phyloP scores from a whole-genome alignment of 352 stramenopile genomes.

The Plasmopara muralis region DNA sequence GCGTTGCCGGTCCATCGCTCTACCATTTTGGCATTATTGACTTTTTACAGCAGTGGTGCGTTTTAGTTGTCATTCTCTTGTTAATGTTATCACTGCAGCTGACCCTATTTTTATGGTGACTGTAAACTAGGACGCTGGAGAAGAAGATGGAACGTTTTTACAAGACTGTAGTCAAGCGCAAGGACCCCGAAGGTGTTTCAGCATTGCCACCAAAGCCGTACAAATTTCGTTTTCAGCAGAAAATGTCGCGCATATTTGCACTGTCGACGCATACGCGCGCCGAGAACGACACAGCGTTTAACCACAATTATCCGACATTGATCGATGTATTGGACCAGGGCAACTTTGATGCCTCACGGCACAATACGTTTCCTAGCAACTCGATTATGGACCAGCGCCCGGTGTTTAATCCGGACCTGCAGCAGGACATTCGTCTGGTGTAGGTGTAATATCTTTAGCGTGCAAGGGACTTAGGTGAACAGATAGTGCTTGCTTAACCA shows the following conservation, averaged over 20 bases:
- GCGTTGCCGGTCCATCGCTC: conserved; percentile 77
- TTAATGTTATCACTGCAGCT: not conserved
- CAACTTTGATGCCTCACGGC: conserved; percentile 53
- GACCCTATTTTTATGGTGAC: not conserved
- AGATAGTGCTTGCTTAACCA: not conserved
- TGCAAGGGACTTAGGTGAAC: not conserved
- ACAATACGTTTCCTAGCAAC: conserved; percentile 44
- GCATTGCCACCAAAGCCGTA: conserved; percentile 86
- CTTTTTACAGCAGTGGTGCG: conserved; percentile 86
- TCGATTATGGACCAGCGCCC: conserved; percentile 40
- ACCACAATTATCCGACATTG: conserved; percentile 66
- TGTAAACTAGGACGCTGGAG: conserved; percentile 64
- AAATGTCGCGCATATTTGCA: conserved; percentile 86
- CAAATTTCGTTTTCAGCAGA: conserved; percentile 88
- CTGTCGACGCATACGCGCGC: conserved; percentile 54
- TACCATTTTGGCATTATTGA: conserved; percentile 92
- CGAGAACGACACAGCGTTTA: conserved; percentile 59
- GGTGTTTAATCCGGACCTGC: conserved; percentile 39
- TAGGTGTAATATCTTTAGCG: conserved; percentile 10
- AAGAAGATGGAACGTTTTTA: conserved; percentile 90
- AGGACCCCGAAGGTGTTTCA: conserved; percentile 81
- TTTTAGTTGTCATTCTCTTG: conserved; percentile 1
- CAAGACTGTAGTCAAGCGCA: conserved; percentile 84
- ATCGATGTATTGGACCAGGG: conserved; percentile 78
- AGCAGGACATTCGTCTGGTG: conserved; percentile 37